Evolutionary conservation across 352 stramenopile genomes (phyloP).

Genomic region (Phytophthora pini): DNA sequence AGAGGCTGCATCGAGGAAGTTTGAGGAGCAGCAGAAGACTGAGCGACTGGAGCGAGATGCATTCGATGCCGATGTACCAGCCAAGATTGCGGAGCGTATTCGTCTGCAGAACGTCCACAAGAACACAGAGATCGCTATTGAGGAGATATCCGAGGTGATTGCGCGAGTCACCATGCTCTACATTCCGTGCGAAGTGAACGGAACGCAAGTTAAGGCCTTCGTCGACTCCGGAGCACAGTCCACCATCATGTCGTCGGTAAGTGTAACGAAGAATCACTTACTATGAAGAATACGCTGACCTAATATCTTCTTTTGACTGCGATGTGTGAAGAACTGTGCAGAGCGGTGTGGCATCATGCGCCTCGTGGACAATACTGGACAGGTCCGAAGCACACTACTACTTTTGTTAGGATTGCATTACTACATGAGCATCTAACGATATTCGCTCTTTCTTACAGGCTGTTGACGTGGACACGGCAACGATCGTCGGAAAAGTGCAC

Average conservation of each 20-base stretch:
- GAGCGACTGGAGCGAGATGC: conserved; percentile 71
- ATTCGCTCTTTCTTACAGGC: conserved; percentile 50
- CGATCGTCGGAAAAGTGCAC: conserved; percentile 97
- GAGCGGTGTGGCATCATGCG: conserved; percentile 92
- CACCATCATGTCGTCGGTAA: conserved; percentile 93
- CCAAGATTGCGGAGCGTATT: conserved; percentile 87
- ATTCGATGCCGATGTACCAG: conserved; percentile 77
- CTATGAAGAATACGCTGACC: not conserved
- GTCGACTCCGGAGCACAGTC: conserved; percentile 91
- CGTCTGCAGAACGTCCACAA: conserved; percentile 86
- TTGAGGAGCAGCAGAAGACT: conserved; percentile 84
- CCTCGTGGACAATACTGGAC: conserved; percentile 87
- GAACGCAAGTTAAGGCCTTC: conserved; percentile 88
- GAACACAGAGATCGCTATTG: conserved; percentile 91
- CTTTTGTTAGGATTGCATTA: conserved; percentile 3
- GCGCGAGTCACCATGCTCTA: conserved; percentile 90
- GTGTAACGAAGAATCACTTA: not conserved
- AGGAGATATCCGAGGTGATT: conserved; percentile 90
- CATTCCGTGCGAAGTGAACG: conserved; percentile 86
- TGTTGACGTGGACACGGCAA: conserved; percentile 95
- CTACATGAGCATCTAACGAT: conserved; percentile 27
- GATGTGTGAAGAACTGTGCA: conserved; percentile 70
- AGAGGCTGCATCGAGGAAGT: conserved; percentile 70
- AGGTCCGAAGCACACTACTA: conserved; percentile 43
- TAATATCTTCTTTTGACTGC: not conserved